These are phyloP conservation scores for Populus nigra DNA, from an alignment of 345 rosid species.

Conservation along the genomic window DNA sequence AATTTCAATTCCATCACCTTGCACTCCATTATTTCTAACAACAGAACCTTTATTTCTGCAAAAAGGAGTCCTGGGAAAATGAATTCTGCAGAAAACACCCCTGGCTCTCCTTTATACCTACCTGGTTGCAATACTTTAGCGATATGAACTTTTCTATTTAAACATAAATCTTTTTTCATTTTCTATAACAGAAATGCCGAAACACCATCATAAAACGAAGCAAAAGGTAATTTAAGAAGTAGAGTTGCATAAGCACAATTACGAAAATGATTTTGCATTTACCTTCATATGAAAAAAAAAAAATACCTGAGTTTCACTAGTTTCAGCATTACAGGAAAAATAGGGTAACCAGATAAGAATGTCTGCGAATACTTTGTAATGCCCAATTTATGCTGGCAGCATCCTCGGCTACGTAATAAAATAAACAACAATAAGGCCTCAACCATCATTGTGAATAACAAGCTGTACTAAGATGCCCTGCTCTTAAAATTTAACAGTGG, in stretches of 20 bases:
- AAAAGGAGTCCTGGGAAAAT: too few relatives aligned
- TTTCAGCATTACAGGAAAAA: constrained; percentile 1
- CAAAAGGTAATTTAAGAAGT: not conserved
- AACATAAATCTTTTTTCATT: not conserved
- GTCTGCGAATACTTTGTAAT: not conserved
- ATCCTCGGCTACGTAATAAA: not conserved
- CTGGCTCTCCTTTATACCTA: not conserved
- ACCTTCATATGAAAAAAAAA: not conserved
- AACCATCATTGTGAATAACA: not conserved
- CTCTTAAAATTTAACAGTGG: not conserved
- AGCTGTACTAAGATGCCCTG: not conserved
- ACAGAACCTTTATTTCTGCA: not conserved
- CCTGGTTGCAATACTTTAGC: not conserved
- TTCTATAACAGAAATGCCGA: not conserved
- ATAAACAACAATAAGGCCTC: not conserved
- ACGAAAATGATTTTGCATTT: not conserved
- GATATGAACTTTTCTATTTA: not conserved
- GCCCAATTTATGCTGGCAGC: not conserved
- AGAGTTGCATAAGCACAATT: not conserved
- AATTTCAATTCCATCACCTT: not conserved
- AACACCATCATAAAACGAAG: not conserved
- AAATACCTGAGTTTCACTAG: not conserved
- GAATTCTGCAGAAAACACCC: not conserved
- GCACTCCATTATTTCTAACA: not conserved
- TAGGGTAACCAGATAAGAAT: not conserved